Base-by-base conservation (phyloP, 1,139 yeast genomes). In the Candida labiduridarum region DNA sequence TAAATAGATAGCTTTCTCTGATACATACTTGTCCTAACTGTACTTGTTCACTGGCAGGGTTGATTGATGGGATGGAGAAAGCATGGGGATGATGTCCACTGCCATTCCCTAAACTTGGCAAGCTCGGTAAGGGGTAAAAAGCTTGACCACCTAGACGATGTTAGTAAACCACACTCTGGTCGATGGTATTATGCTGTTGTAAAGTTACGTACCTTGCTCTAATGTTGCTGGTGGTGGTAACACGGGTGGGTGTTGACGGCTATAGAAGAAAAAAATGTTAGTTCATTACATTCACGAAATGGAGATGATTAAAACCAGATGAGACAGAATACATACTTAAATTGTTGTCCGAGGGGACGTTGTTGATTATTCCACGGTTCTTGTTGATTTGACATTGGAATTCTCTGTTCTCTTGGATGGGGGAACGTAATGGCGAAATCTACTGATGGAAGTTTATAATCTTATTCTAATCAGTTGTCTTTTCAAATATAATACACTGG, bases 211-310 rank as follows among this genome's bases (percentile, higher is more conserved):
- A 68, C 80, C 80, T 52, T 80, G 67, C 58, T 78, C 82, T 58
- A 79, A 70, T 40, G 80, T 72, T 15, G 82, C 80, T 10, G 84
- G 83, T 9, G 84, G 84, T 1, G 84, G 84, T 54, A 80, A 74
- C 33, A 79, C 81, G 8, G 84, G 82, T 12, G 82, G 80, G 52
- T 72, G 76, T 61, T 68, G 81, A 60, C 80, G 80, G 57, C 76
- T 71, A 40, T 15, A n/a, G n/a, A 38, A 35, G 9, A 50, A 51
- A 18, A 16, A 14, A 22, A 35, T 49, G 74, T 72, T 71, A 71
- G 74, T 69, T 38, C 62, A 12, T 35, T 12, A 4, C 14, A 18
- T 16, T 29, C 15, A 19, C 22, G 31, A 19, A 7, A 34, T n/a
- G 38, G 38, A 34, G 19, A 14, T 16, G 38, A 16, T 34, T 14